A percentile compares a stretch with the other conserved stretches of the same genome.
Evolutionary conservation across 2,329 filamentous ascomycete species (phyloP).

Genomic region (Penicillium palitans): DNA sequence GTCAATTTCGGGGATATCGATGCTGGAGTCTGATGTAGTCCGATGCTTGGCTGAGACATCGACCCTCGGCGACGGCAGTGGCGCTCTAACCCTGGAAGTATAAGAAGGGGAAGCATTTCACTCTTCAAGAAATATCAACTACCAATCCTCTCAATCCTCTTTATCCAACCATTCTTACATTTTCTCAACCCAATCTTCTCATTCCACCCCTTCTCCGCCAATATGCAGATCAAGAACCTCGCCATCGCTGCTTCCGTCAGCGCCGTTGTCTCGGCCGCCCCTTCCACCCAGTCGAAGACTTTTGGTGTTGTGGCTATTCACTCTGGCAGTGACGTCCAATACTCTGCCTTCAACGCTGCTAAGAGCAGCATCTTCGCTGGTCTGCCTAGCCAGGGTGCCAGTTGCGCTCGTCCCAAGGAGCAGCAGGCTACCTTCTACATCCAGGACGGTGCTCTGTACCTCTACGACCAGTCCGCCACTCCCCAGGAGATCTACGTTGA

Average conservation of each 20-base stretch:
- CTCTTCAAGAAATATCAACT: neutral
- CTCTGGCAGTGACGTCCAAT: slow-evolving; percentile 54
- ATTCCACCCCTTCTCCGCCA: slow-evolving; percentile 6
- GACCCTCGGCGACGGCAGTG: slow-evolving; percentile 5
- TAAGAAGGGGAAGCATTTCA: neutral
- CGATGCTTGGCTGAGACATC: slow-evolving; percentile 8
- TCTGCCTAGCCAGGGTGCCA: slow-evolving; percentile 49
- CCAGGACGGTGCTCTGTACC: slow-evolving; percentile 48
- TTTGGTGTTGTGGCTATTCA: slow-evolving; percentile 56
- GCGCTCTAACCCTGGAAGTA: neutral
- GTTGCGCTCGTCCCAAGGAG: slow-evolving; percentile 45
- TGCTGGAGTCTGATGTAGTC: neutral
- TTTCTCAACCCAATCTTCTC: neutral
- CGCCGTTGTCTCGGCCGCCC: slow-evolving; percentile 29
- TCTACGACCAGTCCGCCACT: slow-evolving; percentile 49
- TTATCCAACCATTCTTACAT: neutral
- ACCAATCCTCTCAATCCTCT: neutral
- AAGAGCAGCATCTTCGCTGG: slow-evolving; percentile 48
- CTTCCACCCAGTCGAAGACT: slow-evolving; percentile 31
- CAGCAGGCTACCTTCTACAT: slow-evolving; percentile 55
- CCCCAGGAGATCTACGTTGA: slow-evolving; percentile 57
- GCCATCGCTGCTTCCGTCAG: slow-evolving; percentile 34
- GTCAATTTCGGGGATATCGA: slow-evolving; percentile 1
- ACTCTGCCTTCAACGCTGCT: slow-evolving; percentile 48
- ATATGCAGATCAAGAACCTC: slow-evolving; percentile 34